phyloP scores from a whole-genome alignment of 768 basidiomycete species.

The Fomitopsis serialis region DNA sequence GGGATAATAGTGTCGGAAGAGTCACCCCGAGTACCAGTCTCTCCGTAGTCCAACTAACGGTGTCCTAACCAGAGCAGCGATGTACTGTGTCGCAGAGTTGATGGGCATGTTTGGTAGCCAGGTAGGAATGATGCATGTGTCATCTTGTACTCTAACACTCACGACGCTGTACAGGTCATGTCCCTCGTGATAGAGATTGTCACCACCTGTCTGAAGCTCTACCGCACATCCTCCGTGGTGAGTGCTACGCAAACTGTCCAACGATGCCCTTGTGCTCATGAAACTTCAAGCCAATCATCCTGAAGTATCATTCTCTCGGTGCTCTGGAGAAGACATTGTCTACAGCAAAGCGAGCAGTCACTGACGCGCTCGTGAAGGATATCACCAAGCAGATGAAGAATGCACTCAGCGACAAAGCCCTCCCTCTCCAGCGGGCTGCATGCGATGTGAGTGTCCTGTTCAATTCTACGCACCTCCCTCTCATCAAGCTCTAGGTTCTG shows the following conservation, averaged over 20 bases:
- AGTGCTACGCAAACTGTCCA: slow-evolving; percentile 23
- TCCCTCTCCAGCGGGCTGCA: slow-evolving; percentile 81
- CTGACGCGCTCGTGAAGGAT: slow-evolving; percentile 75
- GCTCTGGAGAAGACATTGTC: slow-evolving; percentile 76
- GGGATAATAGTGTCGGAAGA: background rate
- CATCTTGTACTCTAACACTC: background rate
- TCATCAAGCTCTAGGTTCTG: slow-evolving; percentile 38
- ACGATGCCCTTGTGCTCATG: background rate
- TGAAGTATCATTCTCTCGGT: slow-evolving; percentile 76
- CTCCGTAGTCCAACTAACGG: background rate
- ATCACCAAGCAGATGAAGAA: slow-evolving; percentile 77
- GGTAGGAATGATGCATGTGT: slow-evolving; percentile 37
- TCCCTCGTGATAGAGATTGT: slow-evolving; percentile 89
- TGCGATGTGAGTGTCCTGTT: slow-evolving; percentile 51
- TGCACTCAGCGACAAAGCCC: slow-evolving; percentile 73
- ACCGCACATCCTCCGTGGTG: slow-evolving; percentile 65
- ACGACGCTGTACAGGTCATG: slow-evolving; percentile 65
- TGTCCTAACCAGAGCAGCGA: slow-evolving; percentile 56
- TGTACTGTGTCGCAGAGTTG: slow-evolving; percentile 84
- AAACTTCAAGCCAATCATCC: slow-evolving; percentile 57
- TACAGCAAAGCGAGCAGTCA: slow-evolving; percentile 78
- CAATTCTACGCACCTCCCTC: slow-evolving; percentile 1
- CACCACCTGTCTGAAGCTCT: slow-evolving; percentile 56
- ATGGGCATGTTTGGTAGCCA: slow-evolving; percentile 84
- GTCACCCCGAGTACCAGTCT: background rate